A percentile compares a stretch with the other conserved stretches of the same genome.
Evolutionary conservation across 2,329 filamentous ascomycete species (phyloP).

Genomic region (Paraphaeosphaeria sporulosa): DNA sequence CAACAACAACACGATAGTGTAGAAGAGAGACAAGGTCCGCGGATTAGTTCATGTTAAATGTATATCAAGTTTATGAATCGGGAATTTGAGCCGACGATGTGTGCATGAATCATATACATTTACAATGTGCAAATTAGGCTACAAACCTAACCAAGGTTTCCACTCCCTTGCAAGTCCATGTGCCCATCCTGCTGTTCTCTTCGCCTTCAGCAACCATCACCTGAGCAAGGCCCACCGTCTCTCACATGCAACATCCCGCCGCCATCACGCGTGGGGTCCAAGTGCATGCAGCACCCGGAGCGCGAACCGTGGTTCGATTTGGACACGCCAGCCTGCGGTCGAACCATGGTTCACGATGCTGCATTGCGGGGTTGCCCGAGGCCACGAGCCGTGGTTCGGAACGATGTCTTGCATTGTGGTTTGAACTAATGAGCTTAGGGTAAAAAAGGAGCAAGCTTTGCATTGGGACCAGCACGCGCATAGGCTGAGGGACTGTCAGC

Average conservation of each 20-base stretch:
- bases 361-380: background rate
- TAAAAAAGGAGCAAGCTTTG: background rate
- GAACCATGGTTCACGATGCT: background rate
- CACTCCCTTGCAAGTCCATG: too few species aligned
- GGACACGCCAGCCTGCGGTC: background rate
- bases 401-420: background rate
- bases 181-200: too few species aligned
- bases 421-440: background rate
- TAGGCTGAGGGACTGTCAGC: too few species aligned
- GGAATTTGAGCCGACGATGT: background rate
- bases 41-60: background rate
- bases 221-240: too few species aligned
- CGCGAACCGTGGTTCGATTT: background rate
- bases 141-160: too few species aligned
- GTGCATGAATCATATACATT: background rate
- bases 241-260: background rate
- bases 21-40: background rate
- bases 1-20: background rate
- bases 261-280: background rate
- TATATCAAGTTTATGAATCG: slow-evolving; percentile 1
- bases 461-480: background rate
- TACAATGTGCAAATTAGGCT: too few species aligned
- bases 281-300: background rate
- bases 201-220: too few species aligned
- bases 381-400: background rate